Evolutionary conservation across 129 eudicot species (phyloP).

Genomic region (Escallonia rubra): DNA sequence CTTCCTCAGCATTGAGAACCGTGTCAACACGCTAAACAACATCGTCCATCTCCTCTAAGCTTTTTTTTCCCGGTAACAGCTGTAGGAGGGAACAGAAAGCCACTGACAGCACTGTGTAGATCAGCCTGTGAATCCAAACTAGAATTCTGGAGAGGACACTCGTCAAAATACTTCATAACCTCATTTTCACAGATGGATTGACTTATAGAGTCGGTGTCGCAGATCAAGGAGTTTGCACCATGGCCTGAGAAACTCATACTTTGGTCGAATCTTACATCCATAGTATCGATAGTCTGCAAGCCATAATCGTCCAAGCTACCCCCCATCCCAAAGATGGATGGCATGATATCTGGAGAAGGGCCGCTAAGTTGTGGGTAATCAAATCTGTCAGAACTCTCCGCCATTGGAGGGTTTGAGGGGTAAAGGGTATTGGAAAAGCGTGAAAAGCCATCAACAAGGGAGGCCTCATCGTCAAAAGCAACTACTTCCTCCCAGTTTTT

Average conservation of each 20-base stretch:
- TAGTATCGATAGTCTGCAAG: constrained; percentile 41
- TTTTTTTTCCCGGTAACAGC: constrained; percentile 28
- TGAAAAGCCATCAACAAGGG: constrained; percentile 31
- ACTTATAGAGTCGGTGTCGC: constrained; percentile 31
- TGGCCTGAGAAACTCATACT: constrained; percentile 28
- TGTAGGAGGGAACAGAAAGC: constrained; percentile 35
- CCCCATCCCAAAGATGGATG: constrained; percentile 40
- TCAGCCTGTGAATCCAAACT: constrained; percentile 32
- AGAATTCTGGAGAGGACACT: constrained; percentile 12
- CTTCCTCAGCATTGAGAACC: constrained; percentile 31
- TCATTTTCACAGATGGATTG: constrained; percentile 26
- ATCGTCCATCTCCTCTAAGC: constrained; percentile 67
- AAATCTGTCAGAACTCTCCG: constrained; percentile 26
- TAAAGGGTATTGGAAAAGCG: constrained; percentile 30
- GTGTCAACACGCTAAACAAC: constrained; percentile 44
- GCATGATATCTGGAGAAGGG: constrained; percentile 38
- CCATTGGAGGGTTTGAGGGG: constrained; percentile 19
- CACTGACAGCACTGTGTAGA: constrained; percentile 35
- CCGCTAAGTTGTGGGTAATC: constrained; percentile 36
- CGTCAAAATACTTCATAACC: constrained; percentile 43
- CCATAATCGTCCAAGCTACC: constrained; percentile 42
- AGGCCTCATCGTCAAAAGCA: constrained; percentile 50
- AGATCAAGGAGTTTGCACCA: constrained; percentile 33
- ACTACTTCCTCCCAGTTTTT: constrained; percentile 43
- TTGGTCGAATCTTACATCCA: constrained; percentile 39